Evolutionary conservation across 805 yeast genomes (phyloP).

Genomic region (Blastobotrys peoriensis): DNA sequence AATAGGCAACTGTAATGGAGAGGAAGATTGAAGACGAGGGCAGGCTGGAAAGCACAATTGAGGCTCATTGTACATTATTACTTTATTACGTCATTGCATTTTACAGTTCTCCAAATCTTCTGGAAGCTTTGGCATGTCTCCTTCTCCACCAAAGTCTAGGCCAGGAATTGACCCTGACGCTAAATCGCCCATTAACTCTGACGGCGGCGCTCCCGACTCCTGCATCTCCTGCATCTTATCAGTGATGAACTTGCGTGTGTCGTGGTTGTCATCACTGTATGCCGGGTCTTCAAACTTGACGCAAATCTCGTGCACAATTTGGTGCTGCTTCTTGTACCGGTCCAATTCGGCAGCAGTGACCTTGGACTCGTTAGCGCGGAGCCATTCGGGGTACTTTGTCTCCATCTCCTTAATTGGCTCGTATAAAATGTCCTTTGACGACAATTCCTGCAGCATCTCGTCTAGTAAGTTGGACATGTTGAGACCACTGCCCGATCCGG

Average conservation of each 20-base stretch:
- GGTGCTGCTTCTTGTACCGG: slow-evolving; percentile 57
- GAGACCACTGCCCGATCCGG: slow-evolving; percentile 38
- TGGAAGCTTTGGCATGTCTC: slow-evolving; percentile 6
- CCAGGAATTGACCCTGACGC: slow-evolving; percentile 39
- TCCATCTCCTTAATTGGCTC: slow-evolving; percentile 83
- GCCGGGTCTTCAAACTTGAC: slow-evolving; percentile 57
- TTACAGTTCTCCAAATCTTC: slow-evolving; percentile 8
- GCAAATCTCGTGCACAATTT: slow-evolving; percentile 55
- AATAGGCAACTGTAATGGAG: too few relatives aligned
- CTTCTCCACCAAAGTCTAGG: slow-evolving; percentile 20
- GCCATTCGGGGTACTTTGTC: slow-evolving; percentile 65
- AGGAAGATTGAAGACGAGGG: too few relatives aligned
- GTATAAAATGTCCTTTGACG: slow-evolving; percentile 78
- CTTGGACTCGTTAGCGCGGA: slow-evolving; percentile 45
- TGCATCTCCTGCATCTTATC: slow-evolving; percentile 54
- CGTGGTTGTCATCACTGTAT: slow-evolving; percentile 47
- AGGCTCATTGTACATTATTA: too few relatives aligned
- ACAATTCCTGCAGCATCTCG: slow-evolving; percentile 74
- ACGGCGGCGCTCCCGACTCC: slow-evolving; percentile 74
- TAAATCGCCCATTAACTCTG: slow-evolving; percentile 60
- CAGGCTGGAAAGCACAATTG: too few relatives aligned
- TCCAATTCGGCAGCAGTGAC: slow-evolving; percentile 42
- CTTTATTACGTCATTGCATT: too few relatives aligned
- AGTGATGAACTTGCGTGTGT: slow-evolving; percentile 47
- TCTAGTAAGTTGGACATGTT: slow-evolving; percentile 60